Evolutionary conservation across 2,329 filamentous ascomycete species (phyloP), one percentile per base, ranked within the genome.

Genomic region (Cladosporium halotolerans): DNA sequence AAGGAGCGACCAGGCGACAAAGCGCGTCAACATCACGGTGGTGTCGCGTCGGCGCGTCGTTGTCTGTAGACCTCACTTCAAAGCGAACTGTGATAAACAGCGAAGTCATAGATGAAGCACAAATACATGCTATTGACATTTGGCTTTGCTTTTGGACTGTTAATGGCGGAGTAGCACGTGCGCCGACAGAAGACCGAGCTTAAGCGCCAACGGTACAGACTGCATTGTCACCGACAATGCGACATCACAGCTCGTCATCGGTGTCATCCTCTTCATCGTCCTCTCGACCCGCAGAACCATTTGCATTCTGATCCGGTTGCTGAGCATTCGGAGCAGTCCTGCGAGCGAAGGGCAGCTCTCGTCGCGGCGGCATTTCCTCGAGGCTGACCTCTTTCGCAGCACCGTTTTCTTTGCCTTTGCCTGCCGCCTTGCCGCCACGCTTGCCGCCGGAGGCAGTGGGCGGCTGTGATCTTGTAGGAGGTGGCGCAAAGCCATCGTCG

Each of bases 211-310:
- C 23, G 23, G 23, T 28, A 28, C 23, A 5, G 7, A 4, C 23
- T 23, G 4, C 7, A 7, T 5, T 28, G 23, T 2, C 23, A 28
- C 23, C 23, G 5, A 28, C 5, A 28, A 1, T 28, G 23, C 23
- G 4, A 28, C 13, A 28, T 63, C 53, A 67, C 43, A 67, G 45
- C 53, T 69, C 66, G 47, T 68, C 66, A 52, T 68, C 66, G 23
- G 65, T 67, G 43, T 66, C 64, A 43, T 66, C 64, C 10, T 65
- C 65, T 23, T 68, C 63, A 19, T 64, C 62, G 8, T 62, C 57
- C 7, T 56, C 53, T 23, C 41, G 42, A 41, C 43, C 49, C 32
- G 43, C 41, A 40, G 41, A 9, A n/a, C 34, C 14, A 13, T 46
- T 54, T 44, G 52, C 45, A 18, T 50, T 23, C 31, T 57, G 51